phyloP scores from a whole-genome alignment of 1,284 basidiomycete species.

The Melanopsichium pennsylvanicum region DNA sequence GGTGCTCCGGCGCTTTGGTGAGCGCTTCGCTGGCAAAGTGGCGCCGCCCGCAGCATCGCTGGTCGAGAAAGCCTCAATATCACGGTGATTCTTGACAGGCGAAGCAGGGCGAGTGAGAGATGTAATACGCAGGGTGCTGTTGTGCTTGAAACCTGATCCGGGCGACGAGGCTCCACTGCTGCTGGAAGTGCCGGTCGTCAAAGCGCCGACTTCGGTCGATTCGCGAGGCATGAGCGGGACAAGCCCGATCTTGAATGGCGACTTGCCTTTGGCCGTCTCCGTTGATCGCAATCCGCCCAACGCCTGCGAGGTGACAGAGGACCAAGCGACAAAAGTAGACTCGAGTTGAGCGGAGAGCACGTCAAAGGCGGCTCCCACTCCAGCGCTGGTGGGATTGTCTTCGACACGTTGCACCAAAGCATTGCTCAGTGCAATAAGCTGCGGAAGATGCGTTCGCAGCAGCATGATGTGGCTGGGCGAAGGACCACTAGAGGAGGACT shows the following conservation, averaged over 20 bases:
- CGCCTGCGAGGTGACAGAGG: slow-evolving; percentile 27
- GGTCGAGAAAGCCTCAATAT: not conserved
- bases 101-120: slow-evolving; percentile 30
- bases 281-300: slow-evolving; percentile 30
- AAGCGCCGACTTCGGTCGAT: slow-evolving; percentile 28
- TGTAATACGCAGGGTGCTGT: slow-evolving; percentile 25
- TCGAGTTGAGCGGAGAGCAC: slow-evolving; percentile 51
- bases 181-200: slow-evolving; percentile 10
- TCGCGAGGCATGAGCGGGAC: slow-evolving; percentile 42
- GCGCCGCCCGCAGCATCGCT: not conserved
- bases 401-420: slow-evolving; percentile 57
- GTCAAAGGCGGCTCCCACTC: slow-evolving; percentile 58
- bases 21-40: slow-evolving; percentile 11
- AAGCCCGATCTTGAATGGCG: slow-evolving; percentile 47
- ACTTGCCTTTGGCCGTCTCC: slow-evolving; percentile 52
- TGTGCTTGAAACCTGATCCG: slow-evolving; percentile 6
- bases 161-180: slow-evolving; percentile 22
- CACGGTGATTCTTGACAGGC: slow-evolving; percentile 7
- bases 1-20: slow-evolving; percentile 33
- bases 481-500: slow-evolving; percentile 2
- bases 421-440: slow-evolving; percentile 62
- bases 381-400: slow-evolving; percentile 58
- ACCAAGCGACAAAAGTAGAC: slow-evolving; percentile 60
- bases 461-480: slow-evolving; percentile 46
- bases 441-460: slow-evolving; percentile 56